Conservation (phyloP, 108 stramenopile species). For the Nitzschia inconspicua region DNA sequence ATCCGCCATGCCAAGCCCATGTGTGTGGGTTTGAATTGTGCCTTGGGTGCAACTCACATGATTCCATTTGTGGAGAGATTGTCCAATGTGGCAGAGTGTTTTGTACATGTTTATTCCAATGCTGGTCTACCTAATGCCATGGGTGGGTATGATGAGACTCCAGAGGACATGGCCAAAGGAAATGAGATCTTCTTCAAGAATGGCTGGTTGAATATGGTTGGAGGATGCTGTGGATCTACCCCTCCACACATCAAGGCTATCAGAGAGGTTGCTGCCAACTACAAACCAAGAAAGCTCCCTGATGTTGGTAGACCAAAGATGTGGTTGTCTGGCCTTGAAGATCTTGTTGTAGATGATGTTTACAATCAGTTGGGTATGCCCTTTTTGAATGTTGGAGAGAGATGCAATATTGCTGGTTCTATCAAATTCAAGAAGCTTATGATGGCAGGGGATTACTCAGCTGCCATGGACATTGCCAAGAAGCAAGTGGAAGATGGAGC, state of each 20-base stretch:
- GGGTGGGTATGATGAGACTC: constrained; percentile 98
- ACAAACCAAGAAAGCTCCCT: constrained; percentile 79
- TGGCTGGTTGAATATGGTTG: constrained; percentile 96
- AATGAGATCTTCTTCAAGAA: constrained; percentile 94
- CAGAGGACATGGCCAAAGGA: constrained; percentile 89
- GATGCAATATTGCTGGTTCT: constrained; percentile 96
- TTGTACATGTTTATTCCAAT: constrained; percentile 97
- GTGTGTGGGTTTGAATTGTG: constrained; percentile 99
- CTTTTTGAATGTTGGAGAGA: constrained; percentile 97
- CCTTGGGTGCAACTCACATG: constrained; percentile 97
- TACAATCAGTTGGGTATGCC: constrained; percentile 92
- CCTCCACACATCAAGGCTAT: constrained; percentile 95
- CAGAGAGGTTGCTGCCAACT: constrained; percentile 54
- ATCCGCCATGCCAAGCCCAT: constrained; percentile 97
- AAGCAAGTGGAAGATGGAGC: constrained; percentile 98
- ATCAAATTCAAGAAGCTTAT: constrained; percentile 96
- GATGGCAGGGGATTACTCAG: constrained; percentile 92
- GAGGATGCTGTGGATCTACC: constrained; percentile 98
- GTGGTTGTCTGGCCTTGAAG: constrained; percentile 97
- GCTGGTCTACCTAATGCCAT: constrained; percentile 99
- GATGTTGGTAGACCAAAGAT: constrained; percentile 86
- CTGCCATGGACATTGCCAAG: constrained; percentile 98
- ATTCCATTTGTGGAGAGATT: constrained; percentile 93
- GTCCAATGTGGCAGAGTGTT: constrained; percentile 90
- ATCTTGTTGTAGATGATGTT: constrained; percentile 87